Evolutionary conservation across 148 eudicot genomes (phyloP).

Genomic region (Tetragonia tetragonoides): DNA sequence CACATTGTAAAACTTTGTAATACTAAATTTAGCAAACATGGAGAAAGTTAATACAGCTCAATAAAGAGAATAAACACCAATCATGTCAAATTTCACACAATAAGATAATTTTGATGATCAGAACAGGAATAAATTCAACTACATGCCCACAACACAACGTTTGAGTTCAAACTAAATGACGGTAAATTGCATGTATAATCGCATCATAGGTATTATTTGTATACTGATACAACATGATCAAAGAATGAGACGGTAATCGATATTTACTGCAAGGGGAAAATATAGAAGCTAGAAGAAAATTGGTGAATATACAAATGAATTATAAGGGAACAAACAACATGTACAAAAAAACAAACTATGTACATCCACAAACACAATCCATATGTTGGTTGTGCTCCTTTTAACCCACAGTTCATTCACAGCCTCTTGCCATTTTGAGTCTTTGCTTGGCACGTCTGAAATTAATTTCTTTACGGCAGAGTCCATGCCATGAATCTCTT

Average conservation of each 20-base stretch:
- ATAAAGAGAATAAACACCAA: no score
- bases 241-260: neutral
- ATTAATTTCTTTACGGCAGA: conserved; percentile 41
- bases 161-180: no score
- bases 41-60: no score
- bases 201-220: neutral
- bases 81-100: no score
- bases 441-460: conserved; percentile 54
- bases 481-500: conserved; percentile 62
- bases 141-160: no score
- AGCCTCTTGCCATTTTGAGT: conserved; percentile 34
- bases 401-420: conserved; percentile 13
- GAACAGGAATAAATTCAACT: no score
- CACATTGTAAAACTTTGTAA: no score
- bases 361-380: neutral
- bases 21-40: no score
- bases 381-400: neutral
- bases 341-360: neutral
- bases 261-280: neutral
- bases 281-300: no score
- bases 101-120: no score
- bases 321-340: neutral
- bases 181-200: no score
- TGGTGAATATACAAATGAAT: neutral
- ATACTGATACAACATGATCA: neutral